These are phyloP conservation scores for Yamadazyma epiphylla DNA, from an alignment of 1,139 yeast species.

Conservation along the genomic window DNA sequence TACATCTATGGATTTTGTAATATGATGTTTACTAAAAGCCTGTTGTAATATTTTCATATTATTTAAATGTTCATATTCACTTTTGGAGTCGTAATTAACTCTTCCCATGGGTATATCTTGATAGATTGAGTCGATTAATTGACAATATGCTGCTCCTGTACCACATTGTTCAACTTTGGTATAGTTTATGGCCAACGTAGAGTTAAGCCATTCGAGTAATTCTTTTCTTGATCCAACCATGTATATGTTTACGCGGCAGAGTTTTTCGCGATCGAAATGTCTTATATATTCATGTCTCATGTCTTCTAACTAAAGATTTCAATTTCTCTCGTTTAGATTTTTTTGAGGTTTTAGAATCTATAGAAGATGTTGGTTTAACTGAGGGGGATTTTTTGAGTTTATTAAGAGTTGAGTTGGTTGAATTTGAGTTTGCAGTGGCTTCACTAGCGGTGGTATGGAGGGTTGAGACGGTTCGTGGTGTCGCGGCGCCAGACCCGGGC, in stretches of 20 bases:
- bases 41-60: constrained; percentile 86
- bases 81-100: constrained; percentile 60
- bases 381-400: too few species aligned
- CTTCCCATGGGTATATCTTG: constrained; percentile 77
- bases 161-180: constrained; percentile 92
- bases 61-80: constrained; percentile 73
- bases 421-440: too few species aligned
- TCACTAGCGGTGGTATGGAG: too few species aligned
- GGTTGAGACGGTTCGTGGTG: too few species aligned
- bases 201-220: constrained; percentile 80
- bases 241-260: neutral
- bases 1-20: constrained; percentile 76
- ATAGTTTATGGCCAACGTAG: constrained; percentile 59
- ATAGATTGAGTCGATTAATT: constrained; percentile 79
- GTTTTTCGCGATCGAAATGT: too few species aligned
- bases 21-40: constrained; percentile 64
- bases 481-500: too few species aligned
- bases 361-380: too few species aligned
- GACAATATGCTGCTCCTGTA: constrained; percentile 92
- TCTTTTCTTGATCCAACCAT: constrained; percentile 76
- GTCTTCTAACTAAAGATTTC: constrained; percentile 2
- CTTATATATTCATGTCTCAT: too few species aligned
- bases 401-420: too few species aligned
- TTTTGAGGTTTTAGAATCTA: constrained; percentile 1
- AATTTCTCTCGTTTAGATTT: constrained; percentile 3